Base-by-base conservation (phyloP, 1,284 basidiomycete genomes). In the Heterobasidion annosum region DNA sequence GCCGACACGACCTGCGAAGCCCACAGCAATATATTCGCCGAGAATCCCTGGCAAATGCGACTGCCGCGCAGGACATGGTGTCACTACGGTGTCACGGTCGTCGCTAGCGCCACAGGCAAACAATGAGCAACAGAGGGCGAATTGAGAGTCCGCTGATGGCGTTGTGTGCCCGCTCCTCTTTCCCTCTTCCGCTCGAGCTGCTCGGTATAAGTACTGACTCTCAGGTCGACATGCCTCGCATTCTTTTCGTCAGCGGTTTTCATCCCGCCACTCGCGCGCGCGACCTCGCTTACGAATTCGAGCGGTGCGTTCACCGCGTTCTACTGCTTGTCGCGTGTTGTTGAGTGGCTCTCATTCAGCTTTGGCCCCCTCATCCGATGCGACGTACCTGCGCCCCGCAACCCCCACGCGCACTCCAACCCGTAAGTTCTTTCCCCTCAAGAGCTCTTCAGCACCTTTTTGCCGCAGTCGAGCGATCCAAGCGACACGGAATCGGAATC, bases 231-330 rank as follows among this genome's bases (percentile, higher is more conserved):
- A 55, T 83, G 83, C 83, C 84, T 64, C 84, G 90, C 61, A 92
- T 93, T 60, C 80, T 93, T 57, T 91, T 92, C 66, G 91, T 93
- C 53, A 88, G 87, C 64, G 91, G 91, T 45, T 93, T 93, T 67
- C 82, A 88, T 63, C 80, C 85, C 25, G 71, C 79, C 33, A 90
- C 89, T 8, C 83, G 89, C 49, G 91, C 90, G 10, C 77, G 83
- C 54, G 91, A 92, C 65, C 79, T 93, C 8, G 91, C 91, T 0
- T 90, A 78, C 65, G 91, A 93, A 69, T 93, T 93, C 63, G 91
- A 93, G 77, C 77, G 87, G 86, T 91, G 65, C 57, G 80, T 68
- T 6, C 12, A 25, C 25, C 19, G 34, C 34, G 19, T 42, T 46
- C 48, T 40, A 48, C 57, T 44, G 9, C 10, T 33, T 12, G 16